Base-by-base conservation (phyloP, 805 yeast genomes). In the Cyberlindnera maclurae region DNA sequence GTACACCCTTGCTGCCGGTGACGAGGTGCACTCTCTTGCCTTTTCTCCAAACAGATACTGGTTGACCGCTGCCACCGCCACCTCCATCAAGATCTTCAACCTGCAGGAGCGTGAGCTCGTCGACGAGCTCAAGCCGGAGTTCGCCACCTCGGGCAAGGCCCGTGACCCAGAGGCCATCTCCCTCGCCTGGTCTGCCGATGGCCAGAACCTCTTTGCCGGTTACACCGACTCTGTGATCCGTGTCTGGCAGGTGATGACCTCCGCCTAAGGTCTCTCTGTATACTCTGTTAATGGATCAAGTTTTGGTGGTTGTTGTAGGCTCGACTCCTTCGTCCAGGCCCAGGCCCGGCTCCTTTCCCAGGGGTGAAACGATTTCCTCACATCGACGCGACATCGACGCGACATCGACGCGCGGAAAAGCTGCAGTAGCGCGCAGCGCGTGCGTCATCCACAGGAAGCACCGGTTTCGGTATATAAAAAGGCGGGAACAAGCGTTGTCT, bases 31-130 rank as follows among this genome's bases (percentile, higher is more conserved):
- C 72, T 94, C 97, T 68, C 79, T 93, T 67, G 95, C 97, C 61
- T 93, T 93, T 95, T 90, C 97, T 70, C 98, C 99, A 75, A 86
- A 86, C 95, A 89, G 98, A 83, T 93, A 86, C 94, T 93, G 98
- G 98, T 84, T 93, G 71, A 90, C 95, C 68, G 98, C 97, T 74
- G 97, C 98, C 65, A 93, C 99, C 61, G 75, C 96, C 55, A 74
- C 96, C 57, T 93, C 96, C 65, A 87, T 93, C 79, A 90, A 89
- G 85, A 82, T 93, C 79, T 93, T 80, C 86, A 86, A 89, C 82
- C 82, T 93, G 70, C 93, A 88, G 76, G 89, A 84, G 74, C 82
- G 94, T 75, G 74, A 74, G 60, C 77, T 89, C 68, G 84, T 88
- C 72, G 97, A 89, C 65, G 96, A 89, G 77, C 84, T 93, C 73